Evolutionary conservation across 768 basidiomycete genomes (phyloP).

Genomic region (Lactarius sp.): DNA sequence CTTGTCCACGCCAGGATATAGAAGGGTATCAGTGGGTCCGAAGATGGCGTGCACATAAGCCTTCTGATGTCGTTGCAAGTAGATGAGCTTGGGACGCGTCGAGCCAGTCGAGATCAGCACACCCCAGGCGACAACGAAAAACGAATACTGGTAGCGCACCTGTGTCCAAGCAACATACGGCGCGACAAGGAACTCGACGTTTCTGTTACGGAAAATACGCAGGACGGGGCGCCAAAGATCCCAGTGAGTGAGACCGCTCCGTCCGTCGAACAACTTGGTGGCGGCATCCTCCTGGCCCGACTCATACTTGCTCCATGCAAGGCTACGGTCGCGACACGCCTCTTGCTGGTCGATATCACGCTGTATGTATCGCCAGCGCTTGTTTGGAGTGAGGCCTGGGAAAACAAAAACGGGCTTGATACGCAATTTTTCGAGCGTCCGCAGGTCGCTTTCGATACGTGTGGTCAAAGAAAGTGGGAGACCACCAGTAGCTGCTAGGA

Average conservation of each 20-base stretch:
- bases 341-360: constrained; percentile 48
- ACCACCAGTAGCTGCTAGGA: constrained; percentile 93
- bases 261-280: constrained; percentile 74
- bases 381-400: constrained; percentile 77
- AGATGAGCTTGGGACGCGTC: constrained; percentile 63
- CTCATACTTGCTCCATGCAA: constrained; percentile 95
- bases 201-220: constrained; percentile 88
- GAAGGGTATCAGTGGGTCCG: constrained; percentile 83
- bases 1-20: constrained; percentile 85
- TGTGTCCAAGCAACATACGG: constrained; percentile 96
- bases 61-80: constrained; percentile 89
- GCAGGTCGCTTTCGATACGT: constrained; percentile 89
- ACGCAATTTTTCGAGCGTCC: constrained; percentile 79
- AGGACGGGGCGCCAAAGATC: constrained; percentile 94
- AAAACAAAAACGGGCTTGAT: constrained; percentile 99
- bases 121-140: neutral
- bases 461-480: constrained; percentile 82
- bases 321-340: constrained; percentile 67
- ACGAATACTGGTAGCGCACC: constrained; percentile 45
- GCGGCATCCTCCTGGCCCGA: constrained; percentile 86
- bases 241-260: constrained; percentile 68
- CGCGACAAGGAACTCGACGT: constrained; percentile 93
- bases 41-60: constrained; percentile 93
- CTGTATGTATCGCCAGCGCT: constrained; percentile 61
- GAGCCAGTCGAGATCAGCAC: constrained; percentile 6